Conservation (phyloP, 2,329 filamentous ascomycete species). For the Aureobasidium pullulans region DNA sequence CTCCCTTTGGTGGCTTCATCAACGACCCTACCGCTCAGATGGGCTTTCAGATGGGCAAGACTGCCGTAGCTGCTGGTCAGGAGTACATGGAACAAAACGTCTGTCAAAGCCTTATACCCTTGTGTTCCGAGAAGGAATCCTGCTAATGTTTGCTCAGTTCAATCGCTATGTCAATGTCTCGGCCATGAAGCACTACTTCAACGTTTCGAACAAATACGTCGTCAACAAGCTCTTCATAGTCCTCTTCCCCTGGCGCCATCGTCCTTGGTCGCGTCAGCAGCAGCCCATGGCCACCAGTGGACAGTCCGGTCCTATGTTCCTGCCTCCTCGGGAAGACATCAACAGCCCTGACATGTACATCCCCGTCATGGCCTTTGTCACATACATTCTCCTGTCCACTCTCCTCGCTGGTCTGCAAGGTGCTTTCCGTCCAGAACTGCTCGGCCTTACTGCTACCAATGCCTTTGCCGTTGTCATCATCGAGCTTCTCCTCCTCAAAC, state of each 20-base stretch:
- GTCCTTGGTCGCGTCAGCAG: slow-evolving; percentile 93
- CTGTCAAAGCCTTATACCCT: slow-evolving; percentile 27
- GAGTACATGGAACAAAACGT: slow-evolving; percentile 96
- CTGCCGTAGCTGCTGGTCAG: slow-evolving; percentile 81
- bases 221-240: slow-evolving; percentile 88
- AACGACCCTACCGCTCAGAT: slow-evolving; percentile 93
- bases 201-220: slow-evolving; percentile 96
- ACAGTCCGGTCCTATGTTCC: slow-evolving; percentile 55
- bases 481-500: slow-evolving; percentile 83
- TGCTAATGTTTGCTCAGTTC: slow-evolving; percentile 40
- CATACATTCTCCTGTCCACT: slow-evolving; percentile 90
- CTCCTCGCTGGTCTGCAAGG: slow-evolving; percentile 83
- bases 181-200: slow-evolving; percentile 97
- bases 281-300: slow-evolving; percentile 50
- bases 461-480: slow-evolving; percentile 76
- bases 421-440: slow-evolving; percentile 86
- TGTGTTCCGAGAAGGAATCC: not conserved
- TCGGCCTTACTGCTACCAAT: slow-evolving; percentile 81
- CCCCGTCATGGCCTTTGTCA: slow-evolving; percentile 93
- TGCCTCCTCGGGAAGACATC: slow-evolving; percentile 88
- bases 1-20: slow-evolving; percentile 84
- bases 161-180: slow-evolving; percentile 85
- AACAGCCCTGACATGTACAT: slow-evolving; percentile 99
- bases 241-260: slow-evolving; percentile 94
- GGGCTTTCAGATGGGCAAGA: slow-evolving; percentile 89